Conservation (phyloP, 345 rosid species). For the Linum trigynum region DNA sequence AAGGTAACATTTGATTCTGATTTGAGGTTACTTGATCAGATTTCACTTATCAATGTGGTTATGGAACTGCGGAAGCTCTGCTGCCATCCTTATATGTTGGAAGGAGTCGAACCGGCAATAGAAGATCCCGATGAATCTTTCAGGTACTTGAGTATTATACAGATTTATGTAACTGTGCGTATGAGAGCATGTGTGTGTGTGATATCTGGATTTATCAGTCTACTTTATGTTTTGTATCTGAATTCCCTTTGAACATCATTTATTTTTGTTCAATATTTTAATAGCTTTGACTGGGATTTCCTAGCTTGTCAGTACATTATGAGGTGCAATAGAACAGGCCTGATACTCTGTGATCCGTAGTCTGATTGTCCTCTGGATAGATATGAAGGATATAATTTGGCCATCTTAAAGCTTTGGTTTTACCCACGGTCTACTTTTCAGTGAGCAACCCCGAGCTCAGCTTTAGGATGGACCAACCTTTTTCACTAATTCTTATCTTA, state of each 20-base stretch:
- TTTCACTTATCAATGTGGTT: slow-evolving; percentile 91
- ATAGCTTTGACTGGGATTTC: neutral
- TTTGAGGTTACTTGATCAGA: slow-evolving; percentile 37
- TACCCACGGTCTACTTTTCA: no score
- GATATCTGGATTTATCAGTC: neutral
- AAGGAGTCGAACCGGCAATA: slow-evolving; percentile 84
- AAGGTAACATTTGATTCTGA: slow-evolving; percentile 17
- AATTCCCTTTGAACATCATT: no score
- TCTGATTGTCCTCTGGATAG: no score
- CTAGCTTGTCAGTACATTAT: neutral
- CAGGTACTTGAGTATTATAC: slow-evolving; percentile 40
- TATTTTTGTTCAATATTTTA: neutral
- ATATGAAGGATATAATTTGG: no score
- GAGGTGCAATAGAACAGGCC: neutral
- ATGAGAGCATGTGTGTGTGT: neutral
- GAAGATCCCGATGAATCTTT: slow-evolving; percentile 56
- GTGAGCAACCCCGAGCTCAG: no score
- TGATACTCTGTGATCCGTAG: no score
- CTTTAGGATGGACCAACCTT: no score
- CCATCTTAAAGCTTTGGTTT: no score
- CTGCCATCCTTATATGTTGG: slow-evolving; percentile 95
- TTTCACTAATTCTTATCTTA: no score
- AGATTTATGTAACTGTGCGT: neutral
- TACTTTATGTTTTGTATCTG: neutral
- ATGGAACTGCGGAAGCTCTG: slow-evolving; percentile 99